A percentile compares a stretch with the other conserved stretches of the same genome.
phyloP scores from a whole-genome alignment of 257 asterid species.

The Solanum pinnatisectum region DNA sequence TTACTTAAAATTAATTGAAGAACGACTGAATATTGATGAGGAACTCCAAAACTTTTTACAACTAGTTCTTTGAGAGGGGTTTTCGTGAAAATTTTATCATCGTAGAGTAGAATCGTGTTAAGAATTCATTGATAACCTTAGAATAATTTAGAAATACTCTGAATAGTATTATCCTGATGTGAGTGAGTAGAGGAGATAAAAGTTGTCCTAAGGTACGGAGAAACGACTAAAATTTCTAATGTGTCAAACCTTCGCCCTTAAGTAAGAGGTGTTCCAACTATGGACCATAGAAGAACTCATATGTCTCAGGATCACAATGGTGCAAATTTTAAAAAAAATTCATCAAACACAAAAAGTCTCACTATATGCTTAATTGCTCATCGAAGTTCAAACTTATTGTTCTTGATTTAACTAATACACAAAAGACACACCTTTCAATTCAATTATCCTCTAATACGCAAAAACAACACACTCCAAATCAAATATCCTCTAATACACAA shows the following conservation, averaged over 20 bases:
- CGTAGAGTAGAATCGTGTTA: background rate
- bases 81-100: too few relatives aligned
- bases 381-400: background rate
- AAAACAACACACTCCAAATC: background rate
- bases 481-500: background rate
- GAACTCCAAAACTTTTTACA: too few relatives aligned
- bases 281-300: background rate
- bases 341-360: background rate
- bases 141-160: background rate
- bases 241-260: background rate
- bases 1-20: background rate
- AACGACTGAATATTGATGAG: background rate
- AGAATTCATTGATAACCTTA: background rate
- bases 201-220: background rate
- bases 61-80: background rate
- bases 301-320: background rate
- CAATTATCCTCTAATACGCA: too few relatives aligned
- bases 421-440: background rate
- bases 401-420: background rate
- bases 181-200: background rate
- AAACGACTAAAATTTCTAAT: background rate
- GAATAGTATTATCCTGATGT: background rate
- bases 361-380: background rate
- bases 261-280: background rate
- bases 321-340: background rate